A percentile compares a stretch with the other conserved stretches of the same genome.
These are phyloP conservation scores for Selaginella tamariscina DNA, from an alignment of 75 land plant species.

Conservation along the genomic window DNA sequence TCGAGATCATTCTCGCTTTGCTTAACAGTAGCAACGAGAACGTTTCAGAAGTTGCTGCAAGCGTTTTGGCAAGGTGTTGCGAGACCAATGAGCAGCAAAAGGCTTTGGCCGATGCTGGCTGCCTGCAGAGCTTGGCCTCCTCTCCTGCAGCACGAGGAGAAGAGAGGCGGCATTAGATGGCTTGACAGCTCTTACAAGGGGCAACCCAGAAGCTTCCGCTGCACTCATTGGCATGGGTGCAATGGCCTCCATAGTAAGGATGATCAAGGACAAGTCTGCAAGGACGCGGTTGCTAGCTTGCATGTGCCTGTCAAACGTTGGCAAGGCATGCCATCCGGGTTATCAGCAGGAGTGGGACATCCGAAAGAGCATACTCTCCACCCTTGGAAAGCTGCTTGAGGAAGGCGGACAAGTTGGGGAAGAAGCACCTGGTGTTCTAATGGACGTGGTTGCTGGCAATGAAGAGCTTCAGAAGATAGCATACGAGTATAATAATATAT, in stretches of 20 bases:
- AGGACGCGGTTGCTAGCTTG: slow-evolving; percentile 68
- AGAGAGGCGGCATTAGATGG: slow-evolving; percentile 83
- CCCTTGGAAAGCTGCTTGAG: slow-evolving; percentile 59
- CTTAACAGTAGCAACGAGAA: slow-evolving; percentile 65
- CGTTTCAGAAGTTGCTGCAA: slow-evolving; percentile 77
- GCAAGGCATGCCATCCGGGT: slow-evolving; percentile 38
- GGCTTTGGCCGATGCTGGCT: slow-evolving; percentile 54
- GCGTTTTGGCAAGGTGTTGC: slow-evolving; percentile 74
- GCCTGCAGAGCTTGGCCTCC: slow-evolving; percentile 55
- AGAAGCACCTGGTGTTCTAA: slow-evolving; percentile 68
- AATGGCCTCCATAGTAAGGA: slow-evolving; percentile 35
- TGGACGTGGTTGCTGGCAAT: slow-evolving; percentile 46
- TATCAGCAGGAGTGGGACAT: slow-evolving; percentile 44
- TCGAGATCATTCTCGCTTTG: slow-evolving; percentile 55
- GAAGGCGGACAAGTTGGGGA: slow-evolving; percentile 81
- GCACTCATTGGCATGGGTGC: slow-evolving; percentile 34
- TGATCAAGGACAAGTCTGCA: slow-evolving; percentile 56
- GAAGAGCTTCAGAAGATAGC: slow-evolving; percentile 75
- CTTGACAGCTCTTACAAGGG: slow-evolving; percentile 55
- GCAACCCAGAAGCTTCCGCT: slow-evolving; percentile 39
- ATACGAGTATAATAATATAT: slow-evolving; percentile 40
- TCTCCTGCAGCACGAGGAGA: slow-evolving; percentile 51
- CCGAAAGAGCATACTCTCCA: slow-evolving; percentile 40
- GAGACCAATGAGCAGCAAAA: slow-evolving; percentile 53
- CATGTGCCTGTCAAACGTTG: slow-evolving; percentile 49